Evolutionary conservation across 345 rosid species (phyloP), one percentile per base, ranked within the genome.

Genomic region (Syzygium aqueum): DNA sequence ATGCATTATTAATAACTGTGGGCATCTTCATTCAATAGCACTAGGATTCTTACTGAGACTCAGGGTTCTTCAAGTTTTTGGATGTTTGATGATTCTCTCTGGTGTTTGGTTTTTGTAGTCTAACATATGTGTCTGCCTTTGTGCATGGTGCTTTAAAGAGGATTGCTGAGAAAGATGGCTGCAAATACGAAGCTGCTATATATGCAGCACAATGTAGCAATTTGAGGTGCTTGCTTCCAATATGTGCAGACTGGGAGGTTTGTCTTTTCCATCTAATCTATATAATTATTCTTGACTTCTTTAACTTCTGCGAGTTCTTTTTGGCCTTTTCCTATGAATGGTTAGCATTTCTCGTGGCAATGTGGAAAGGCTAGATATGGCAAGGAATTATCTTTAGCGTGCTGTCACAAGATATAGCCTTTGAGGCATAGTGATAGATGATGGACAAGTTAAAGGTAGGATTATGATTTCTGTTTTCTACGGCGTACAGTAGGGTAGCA

Each of bases 191-290:
- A 94, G 91, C 93, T 86, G 99, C 96, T 89, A 93, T 95, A 51
- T 96, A 94, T 93, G 99, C 99, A 88, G 90, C 92, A 63, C 99
- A 93, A 77, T 97, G 98, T 91, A 94, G 99, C 93, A 93, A 97
- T 92, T 92, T 97, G 86, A 95, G 92, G 93, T 95, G 94, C 80
- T 91, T 96, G 95, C 95, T 97, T 91, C 95, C 98, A 52, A 89
- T 94, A 88, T 96, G 99, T 91, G 91, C 96, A 28, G 98, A 97
- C 91, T 97, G 99, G 99, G 99, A 97, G 99, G 99, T 97, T 92
- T 40, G 67, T 53, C 51, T 88, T 88, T 61, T 63, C 23, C 13
- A 87, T 88, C 85, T n/a, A 51, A 37, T 57, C 84, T 43, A 37
- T 27, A 54, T 49, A 54, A 50, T n/a, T 46, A 30, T 13, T 30